These are phyloP conservation scores for Phellinidium pouzarii DNA, from an alignment of 1,284 basidiomycete species.

Conservation along the genomic window DNA sequence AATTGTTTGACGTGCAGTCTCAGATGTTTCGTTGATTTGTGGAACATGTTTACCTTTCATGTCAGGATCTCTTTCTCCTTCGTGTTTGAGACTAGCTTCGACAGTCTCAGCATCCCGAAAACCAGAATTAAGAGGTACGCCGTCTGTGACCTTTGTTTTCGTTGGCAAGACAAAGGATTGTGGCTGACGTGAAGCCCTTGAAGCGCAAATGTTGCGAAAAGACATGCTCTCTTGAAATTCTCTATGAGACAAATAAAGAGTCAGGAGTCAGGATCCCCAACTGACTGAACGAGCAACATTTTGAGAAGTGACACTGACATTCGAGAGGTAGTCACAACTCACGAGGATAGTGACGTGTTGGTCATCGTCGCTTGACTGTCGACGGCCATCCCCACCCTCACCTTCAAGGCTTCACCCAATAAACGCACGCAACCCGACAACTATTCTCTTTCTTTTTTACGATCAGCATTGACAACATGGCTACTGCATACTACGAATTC, in stretches of 20 bases:
- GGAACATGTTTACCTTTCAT: too few species aligned
- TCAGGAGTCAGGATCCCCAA: too few species aligned
- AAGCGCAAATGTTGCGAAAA: constrained; percentile 5
- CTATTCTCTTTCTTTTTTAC: background rate
- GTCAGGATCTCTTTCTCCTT: too few species aligned
- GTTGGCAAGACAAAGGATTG: constrained; percentile 8
- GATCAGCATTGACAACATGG: constrained; percentile 55
- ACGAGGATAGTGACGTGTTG: background rate
- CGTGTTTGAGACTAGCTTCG: background rate
- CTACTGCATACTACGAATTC: constrained; percentile 85
- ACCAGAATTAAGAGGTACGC: background rate
- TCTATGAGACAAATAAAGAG: background rate
- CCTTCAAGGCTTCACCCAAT: background rate
- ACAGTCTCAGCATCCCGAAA: background rate
- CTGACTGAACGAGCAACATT: background rate
- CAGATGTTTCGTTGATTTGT: too few species aligned
- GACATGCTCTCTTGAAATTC: constrained; percentile 9
- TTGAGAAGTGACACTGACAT: background rate
- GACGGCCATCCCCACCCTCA: background rate
- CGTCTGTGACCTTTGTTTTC: too few species aligned
- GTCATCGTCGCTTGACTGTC: constrained; percentile 8
- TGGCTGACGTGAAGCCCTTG: constrained; percentile 8
- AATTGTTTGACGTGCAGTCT: too few species aligned
- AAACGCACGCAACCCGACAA: background rate
- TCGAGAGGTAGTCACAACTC: background rate